These are phyloP conservation scores for Nicotiana sylvestris DNA, from an alignment of 257 asterid species.

Conservation along the genomic window DNA sequence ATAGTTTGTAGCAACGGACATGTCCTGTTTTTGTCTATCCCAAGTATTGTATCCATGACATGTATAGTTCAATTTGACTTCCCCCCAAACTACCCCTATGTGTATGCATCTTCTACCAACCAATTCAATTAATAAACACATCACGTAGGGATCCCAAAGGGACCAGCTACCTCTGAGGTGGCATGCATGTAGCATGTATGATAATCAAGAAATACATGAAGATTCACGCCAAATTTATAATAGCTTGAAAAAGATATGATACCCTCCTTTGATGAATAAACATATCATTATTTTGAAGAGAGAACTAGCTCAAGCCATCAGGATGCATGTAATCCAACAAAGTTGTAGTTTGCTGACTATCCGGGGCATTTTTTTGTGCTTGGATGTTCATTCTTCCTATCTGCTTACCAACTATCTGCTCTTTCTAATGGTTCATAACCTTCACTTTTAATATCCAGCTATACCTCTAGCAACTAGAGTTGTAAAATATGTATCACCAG, in stretches of 20 bases:
- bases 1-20: background rate
- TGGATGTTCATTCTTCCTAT: conserved; percentile 1
- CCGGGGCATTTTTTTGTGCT: background rate
- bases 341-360: background rate
- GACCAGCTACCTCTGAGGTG: background rate
- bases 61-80: background rate
- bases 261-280: background rate
- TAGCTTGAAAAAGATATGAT: background rate
- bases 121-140: background rate
- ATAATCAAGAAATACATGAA: background rate
- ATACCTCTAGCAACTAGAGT: background rate
- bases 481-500: background rate
- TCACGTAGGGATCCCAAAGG: background rate
- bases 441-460: background rate
- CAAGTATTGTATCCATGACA: background rate
- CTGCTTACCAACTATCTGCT: background rate
- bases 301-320: background rate
- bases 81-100: background rate
- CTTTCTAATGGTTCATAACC: background rate
- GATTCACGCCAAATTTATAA: background rate
- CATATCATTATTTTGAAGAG: background rate
- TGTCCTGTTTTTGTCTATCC: background rate
- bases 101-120: background rate
- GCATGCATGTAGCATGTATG: background rate
- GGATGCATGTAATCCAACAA: background rate